Percentiles rank a stretch among this genome's conserved stretches.
phyloP scores from a whole-genome alignment of 768 basidiomycete species.

The Neoboletus brunneissimus region DNA sequence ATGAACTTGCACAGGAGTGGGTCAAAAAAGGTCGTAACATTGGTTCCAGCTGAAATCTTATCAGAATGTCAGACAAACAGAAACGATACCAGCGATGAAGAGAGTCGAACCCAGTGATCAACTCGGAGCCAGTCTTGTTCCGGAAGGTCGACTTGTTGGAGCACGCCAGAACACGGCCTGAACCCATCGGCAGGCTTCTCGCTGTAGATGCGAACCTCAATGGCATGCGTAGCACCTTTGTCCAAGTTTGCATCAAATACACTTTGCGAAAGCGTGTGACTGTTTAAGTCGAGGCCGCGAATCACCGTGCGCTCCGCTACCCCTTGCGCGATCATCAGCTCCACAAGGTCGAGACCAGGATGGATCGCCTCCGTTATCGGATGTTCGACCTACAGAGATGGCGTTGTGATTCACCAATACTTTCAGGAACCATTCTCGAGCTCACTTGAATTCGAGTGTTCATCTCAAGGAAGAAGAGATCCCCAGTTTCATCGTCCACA shows the following conservation, averaged over 20 bases:
- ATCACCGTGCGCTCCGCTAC: slow-evolving; percentile 33
- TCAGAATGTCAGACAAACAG: neutral
- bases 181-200: slow-evolving; percentile 61
- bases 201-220: slow-evolving; percentile 60
- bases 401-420: neutral
- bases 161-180: slow-evolving; percentile 55
- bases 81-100: neutral
- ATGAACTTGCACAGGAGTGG: slow-evolving; percentile 61
- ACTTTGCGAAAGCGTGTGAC: slow-evolving; percentile 36
- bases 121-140: slow-evolving; percentile 52
- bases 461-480: slow-evolving; percentile 71
- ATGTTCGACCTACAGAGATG: slow-evolving; percentile 57
- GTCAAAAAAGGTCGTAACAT: slow-evolving; percentile 53
- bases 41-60: slow-evolving; percentile 49
- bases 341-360: slow-evolving; percentile 57
- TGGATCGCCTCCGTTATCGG: slow-evolving; percentile 57
- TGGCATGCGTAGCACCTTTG: slow-evolving; percentile 34
- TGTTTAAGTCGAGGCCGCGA: slow-evolving; percentile 16
- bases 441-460: slow-evolving; percentile 61
- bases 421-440: neutral
- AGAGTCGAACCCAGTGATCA: slow-evolving; percentile 51
- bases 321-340: slow-evolving; percentile 62
- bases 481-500: slow-evolving; percentile 48
- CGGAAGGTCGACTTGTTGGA: slow-evolving; percentile 52
- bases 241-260: slow-evolving; percentile 32